Conservation (phyloP, 169 alveolate species). For the Cyclospora cayetanensis region DNA sequence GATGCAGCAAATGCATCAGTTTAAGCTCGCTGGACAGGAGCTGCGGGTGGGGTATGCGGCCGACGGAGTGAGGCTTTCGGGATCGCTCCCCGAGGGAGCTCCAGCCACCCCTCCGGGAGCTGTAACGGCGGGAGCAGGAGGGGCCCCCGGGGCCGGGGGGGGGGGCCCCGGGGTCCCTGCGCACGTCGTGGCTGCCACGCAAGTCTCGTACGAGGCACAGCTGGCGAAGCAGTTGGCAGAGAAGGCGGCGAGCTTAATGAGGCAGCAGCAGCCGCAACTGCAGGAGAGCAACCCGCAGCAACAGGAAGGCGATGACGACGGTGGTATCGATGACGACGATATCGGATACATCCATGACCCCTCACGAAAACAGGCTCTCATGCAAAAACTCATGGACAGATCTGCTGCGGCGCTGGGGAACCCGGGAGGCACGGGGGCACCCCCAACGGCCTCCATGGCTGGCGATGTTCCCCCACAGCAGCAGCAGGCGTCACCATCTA, state of each 20-base stretch:
- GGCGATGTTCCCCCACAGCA: constrained; percentile 45
- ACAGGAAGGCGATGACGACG: constrained; percentile 63
- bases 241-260: constrained; percentile 66
- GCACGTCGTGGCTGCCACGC: constrained; percentile 59
- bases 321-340: constrained; percentile 68
- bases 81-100: constrained; percentile 52
- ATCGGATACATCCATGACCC: constrained; percentile 63
- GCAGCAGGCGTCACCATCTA: constrained; percentile 55
- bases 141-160: constrained; percentile 13
- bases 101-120: constrained; percentile 61
- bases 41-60: constrained; percentile 87
- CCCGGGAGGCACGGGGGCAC: constrained; percentile 7
- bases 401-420: constrained; percentile 20
- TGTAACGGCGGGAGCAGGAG: constrained; percentile 19
- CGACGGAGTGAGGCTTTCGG: constrained; percentile 74
- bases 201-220: constrained; percentile 69
- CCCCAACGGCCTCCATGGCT: constrained; percentile 28
- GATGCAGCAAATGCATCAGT: constrained; percentile 94
- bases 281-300: constrained; percentile 24
- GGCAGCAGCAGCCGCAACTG: constrained; percentile 64
- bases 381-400: constrained; percentile 70
- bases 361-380: constrained; percentile 63
- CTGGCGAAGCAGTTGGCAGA: constrained; percentile 73
- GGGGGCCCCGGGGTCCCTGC: constrained; percentile 59
- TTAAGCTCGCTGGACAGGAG: constrained; percentile 93